phyloP scores from a whole-genome alignment of 2,329 filamentous ascomycete genomes.

The Xylariaceae sp. region DNA sequence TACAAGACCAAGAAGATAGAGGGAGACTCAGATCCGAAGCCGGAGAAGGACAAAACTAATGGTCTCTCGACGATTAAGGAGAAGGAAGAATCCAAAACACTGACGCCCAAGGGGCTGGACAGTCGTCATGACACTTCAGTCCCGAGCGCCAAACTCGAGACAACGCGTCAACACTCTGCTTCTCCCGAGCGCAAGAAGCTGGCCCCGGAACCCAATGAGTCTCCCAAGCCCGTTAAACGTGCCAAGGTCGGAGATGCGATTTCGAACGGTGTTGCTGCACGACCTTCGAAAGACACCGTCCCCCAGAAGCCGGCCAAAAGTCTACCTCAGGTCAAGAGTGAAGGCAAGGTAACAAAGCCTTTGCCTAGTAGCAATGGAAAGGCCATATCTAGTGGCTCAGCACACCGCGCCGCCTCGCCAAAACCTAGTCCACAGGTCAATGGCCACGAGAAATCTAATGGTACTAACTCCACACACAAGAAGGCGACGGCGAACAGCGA shows the following conservation, averaged over 20 bases:
- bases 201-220: slow-evolving; percentile 40
- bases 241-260: slow-evolving; percentile 36
- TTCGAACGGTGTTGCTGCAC: slow-evolving; percentile 21
- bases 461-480: slow-evolving; percentile 34
- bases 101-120: slow-evolving; percentile 25
- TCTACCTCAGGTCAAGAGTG: slow-evolving; percentile 19
- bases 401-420: slow-evolving; percentile 32
- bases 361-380: slow-evolving; percentile 26
- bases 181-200: slow-evolving; percentile 47
- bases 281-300: slow-evolving; percentile 21
- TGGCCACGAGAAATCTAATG: slow-evolving; percentile 35
- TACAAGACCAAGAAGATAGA: slow-evolving; percentile 51
- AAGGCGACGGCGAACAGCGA: slow-evolving; percentile 34
- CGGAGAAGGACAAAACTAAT: slow-evolving; percentile 21
- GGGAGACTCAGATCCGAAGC: slow-evolving; percentile 27
- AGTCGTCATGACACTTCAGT: slow-evolving; percentile 22
- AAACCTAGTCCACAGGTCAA: slow-evolving; percentile 40
- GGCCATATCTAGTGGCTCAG: slow-evolving; percentile 19
- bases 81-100: slow-evolving; percentile 26
- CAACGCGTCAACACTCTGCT: slow-evolving; percentile 32
- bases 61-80: slow-evolving; percentile 25
- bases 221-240: slow-evolving; percentile 43
- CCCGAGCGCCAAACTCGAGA: slow-evolving; percentile 26
- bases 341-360: slow-evolving; percentile 26
- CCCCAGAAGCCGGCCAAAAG: slow-evolving; percentile 19